A percentile compares a stretch with the other conserved stretches of the same genome.
Evolutionary conservation across 306 rosid species (phyloP).

Genomic region (Morella rubra): DNA sequence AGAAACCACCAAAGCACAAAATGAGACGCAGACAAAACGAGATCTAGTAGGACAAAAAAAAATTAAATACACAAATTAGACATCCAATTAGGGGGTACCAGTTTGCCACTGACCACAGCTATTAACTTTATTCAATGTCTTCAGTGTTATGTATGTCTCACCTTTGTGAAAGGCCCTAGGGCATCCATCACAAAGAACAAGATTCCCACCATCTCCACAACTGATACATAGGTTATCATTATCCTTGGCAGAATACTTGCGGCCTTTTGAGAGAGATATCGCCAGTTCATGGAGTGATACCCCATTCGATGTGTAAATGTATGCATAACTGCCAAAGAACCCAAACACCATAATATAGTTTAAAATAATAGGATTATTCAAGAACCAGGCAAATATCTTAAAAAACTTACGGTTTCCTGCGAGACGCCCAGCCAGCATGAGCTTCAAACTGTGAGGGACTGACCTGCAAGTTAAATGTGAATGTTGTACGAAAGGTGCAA

Average conservation of each 20-base stretch:
- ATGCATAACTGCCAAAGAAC: slow-evolving; percentile 78
- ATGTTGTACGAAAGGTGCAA: slow-evolving; percentile 23
- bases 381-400: slow-evolving; percentile 31
- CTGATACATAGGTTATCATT: slow-evolving; percentile 89
- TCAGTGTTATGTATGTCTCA: slow-evolving; percentile 33
- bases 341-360: slow-evolving; percentile 30
- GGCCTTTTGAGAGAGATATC: slow-evolving; percentile 81
- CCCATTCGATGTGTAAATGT: slow-evolving; percentile 91
- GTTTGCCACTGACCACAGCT: background rate
- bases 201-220: slow-evolving; percentile 96
- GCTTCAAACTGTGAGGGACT: slow-evolving; percentile 96
- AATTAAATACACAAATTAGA: background rate
- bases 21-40: background rate
- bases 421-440: slow-evolving; percentile 98
- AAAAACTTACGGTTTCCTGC: slow-evolving; percentile 88
- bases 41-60: background rate
- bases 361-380: slow-evolving; percentile 22
- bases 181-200: slow-evolving; percentile 95
- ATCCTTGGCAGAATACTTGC: slow-evolving; percentile 74
- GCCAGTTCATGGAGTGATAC: slow-evolving; percentile 95
- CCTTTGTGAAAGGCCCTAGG: slow-evolving; percentile 99
- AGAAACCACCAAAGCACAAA: background rate
- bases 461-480: slow-evolving; percentile 61
- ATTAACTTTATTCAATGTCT: slow-evolving; percentile 5
- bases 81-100: background rate